phyloP scores from a whole-genome alignment of 2,329 filamentous ascomycete species.

The Podosphaera aphanis region DNA sequence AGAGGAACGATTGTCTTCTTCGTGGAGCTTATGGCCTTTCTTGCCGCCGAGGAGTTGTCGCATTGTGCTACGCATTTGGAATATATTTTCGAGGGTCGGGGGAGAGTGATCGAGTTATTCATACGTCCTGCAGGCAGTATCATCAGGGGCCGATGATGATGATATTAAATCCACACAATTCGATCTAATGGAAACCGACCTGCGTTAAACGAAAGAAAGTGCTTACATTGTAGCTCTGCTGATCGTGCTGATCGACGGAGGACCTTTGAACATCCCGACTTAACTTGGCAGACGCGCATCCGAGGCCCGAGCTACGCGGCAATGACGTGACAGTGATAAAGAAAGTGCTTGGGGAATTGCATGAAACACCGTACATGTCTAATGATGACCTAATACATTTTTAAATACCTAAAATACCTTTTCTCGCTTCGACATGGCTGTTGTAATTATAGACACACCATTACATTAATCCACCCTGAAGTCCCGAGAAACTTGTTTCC shows the following conservation, averaged over 20 bases:
- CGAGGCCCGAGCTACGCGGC: neutral
- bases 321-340: neutral
- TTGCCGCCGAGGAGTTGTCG: conserved; percentile 1
- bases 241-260: neutral
- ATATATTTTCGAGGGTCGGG: neutral
- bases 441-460: too few relatives aligned
- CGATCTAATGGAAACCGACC: neutral
- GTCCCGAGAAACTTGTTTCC: too few relatives aligned
- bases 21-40: neutral
- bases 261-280: neutral
- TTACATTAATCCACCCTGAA: too few relatives aligned
- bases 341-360: too few relatives aligned
- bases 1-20: neutral
- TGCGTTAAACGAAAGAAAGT: neutral
- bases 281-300: neutral
- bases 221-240: neutral
- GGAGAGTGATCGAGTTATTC: neutral
- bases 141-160: neutral
- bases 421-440: too few relatives aligned
- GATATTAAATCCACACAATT: neutral
- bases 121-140: neutral
- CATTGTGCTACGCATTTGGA: conserved; percentile 2
- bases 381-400: too few relatives aligned
- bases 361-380: too few relatives aligned
- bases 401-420: too few relatives aligned